Evolutionary conservation across 75 land plant species (phyloP).

Genomic region (Cryptomeria japonica): DNA sequence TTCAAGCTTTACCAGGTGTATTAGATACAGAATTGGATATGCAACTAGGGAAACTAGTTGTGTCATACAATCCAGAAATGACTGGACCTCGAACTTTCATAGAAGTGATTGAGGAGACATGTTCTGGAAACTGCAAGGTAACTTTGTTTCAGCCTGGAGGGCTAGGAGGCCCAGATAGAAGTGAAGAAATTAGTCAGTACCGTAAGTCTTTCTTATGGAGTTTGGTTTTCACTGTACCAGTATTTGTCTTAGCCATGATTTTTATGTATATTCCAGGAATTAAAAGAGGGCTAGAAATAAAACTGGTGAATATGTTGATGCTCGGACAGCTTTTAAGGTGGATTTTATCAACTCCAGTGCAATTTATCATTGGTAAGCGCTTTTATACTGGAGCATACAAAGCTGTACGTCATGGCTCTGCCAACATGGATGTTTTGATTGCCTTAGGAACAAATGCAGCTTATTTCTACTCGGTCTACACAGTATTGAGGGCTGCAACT

Average conservation of each 20-base stretch:
- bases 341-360: slow-evolving; percentile 88
- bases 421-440: slow-evolving; percentile 97
- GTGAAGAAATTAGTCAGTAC: slow-evolving; percentile 56
- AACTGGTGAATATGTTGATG: slow-evolving; percentile 55
- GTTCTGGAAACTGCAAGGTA: slow-evolving; percentile 41
- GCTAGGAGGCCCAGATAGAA: slow-evolving; percentile 37
- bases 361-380: slow-evolving; percentile 74
- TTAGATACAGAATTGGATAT: slow-evolving; percentile 34
- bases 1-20: slow-evolving; percentile 64
- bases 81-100: slow-evolving; percentile 73
- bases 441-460: slow-evolving; percentile 97
- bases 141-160: slow-evolving; percentile 41
- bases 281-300: slow-evolving; percentile 54
- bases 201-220: slow-evolving; percentile 72
- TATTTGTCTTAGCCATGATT: slow-evolving; percentile 82
- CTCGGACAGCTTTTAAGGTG: slow-evolving; percentile 77
- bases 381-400: slow-evolving; percentile 73
- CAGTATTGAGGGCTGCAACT: slow-evolving; percentile 55
- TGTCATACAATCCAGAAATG: slow-evolving; percentile 65
- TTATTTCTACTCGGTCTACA: slow-evolving; percentile 88
- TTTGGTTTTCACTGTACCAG: slow-evolving; percentile 76
- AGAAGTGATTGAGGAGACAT: slow-evolving; percentile 52
- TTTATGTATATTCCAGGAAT: slow-evolving; percentile 71
- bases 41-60: slow-evolving; percentile 21
- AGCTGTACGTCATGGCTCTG: slow-evolving; percentile 62